These are phyloP conservation scores for Epicoccum nigrum DNA, from an alignment of 2,329 filamentous ascomycete species.

Conservation along the genomic window DNA sequence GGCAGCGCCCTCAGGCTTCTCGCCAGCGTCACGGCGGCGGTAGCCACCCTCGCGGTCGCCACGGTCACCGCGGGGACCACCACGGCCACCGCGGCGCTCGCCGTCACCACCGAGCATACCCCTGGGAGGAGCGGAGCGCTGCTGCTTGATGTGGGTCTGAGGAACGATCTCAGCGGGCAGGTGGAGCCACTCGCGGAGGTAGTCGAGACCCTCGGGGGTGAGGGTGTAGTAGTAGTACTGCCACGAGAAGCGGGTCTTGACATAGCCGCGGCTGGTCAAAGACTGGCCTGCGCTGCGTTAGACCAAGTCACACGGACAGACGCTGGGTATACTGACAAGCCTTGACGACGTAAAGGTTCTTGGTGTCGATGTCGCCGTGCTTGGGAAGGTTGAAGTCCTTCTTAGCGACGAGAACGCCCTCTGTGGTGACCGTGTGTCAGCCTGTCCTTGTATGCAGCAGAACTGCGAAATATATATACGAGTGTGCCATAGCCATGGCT, in stretches of 20 bases:
- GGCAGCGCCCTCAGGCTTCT: slow-evolving; percentile 48
- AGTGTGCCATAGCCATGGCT: slow-evolving; percentile 49
- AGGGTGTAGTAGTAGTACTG: slow-evolving; percentile 94
- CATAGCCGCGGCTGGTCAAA: slow-evolving; percentile 94
- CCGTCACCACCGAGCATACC: slow-evolving; percentile 92
- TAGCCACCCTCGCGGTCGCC: slow-evolving; percentile 72
- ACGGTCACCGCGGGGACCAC: slow-evolving; percentile 68
- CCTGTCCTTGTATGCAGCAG: slow-evolving; percentile 49
- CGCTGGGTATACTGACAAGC: slow-evolving; percentile 61
- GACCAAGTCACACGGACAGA: neutral
- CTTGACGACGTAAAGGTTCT: slow-evolving; percentile 99
- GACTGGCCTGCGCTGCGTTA: slow-evolving; percentile 69
- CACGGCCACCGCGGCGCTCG: slow-evolving; percentile 82
- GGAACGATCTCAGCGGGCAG: slow-evolving; percentile 99
- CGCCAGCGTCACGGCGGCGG: slow-evolving; percentile 79
- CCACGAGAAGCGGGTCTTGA: slow-evolving; percentile 98
- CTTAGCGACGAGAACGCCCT: slow-evolving; percentile 91
- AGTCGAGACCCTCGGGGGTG: slow-evolving; percentile 99
- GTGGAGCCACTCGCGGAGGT: slow-evolving; percentile 99
- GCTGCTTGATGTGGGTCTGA: slow-evolving; percentile 99
- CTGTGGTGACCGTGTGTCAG: slow-evolving; percentile 57
- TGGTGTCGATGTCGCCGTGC: slow-evolving; percentile 98
- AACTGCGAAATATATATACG: slow-evolving; percentile 41
- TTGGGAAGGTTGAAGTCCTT: slow-evolving; percentile 99
- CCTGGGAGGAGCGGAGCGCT: slow-evolving; percentile 95